These are phyloP conservation scores for Stephania japonica DNA, from an alignment of 164 flowering plant species.

Conservation along the genomic window DNA sequence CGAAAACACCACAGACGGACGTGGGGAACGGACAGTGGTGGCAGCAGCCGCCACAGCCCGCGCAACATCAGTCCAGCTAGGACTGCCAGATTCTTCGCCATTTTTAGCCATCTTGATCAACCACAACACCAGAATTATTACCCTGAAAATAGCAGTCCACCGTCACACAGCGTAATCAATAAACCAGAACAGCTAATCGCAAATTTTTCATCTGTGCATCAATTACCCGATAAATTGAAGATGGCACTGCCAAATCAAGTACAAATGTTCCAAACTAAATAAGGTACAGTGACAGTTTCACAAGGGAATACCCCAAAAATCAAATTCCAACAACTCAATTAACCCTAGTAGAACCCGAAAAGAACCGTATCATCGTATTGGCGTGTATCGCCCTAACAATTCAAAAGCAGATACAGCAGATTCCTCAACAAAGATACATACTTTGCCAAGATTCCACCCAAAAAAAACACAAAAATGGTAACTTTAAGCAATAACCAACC, in stretches of 20 bases:
- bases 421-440: background rate
- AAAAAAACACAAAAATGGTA: background rate
- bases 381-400: background rate
- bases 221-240: background rate
- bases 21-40: constrained; percentile 49
- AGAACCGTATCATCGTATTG: background rate
- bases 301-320: background rate
- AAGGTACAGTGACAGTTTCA: background rate
- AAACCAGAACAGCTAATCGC: background rate
- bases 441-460: background rate
- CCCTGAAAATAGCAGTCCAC: background rate
- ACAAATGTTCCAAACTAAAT: background rate
- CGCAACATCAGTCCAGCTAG: constrained; percentile 85
- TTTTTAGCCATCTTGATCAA: constrained; percentile 34
- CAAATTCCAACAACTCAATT: background rate
- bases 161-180: background rate
- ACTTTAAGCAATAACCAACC: background rate
- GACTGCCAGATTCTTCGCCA: constrained; percentile 64
- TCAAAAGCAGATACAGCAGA: background rate
- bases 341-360: background rate
- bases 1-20: constrained; percentile 84
- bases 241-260: background rate
- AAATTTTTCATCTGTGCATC: background rate
- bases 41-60: constrained; percentile 81
- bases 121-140: constrained; percentile 4